A percentile compares a stretch with the other conserved stretches of the same genome.
These are phyloP conservation scores for Mucor indicus DNA, from an alignment of 371 early-diverging fungal species.

Conservation along the genomic window DNA sequence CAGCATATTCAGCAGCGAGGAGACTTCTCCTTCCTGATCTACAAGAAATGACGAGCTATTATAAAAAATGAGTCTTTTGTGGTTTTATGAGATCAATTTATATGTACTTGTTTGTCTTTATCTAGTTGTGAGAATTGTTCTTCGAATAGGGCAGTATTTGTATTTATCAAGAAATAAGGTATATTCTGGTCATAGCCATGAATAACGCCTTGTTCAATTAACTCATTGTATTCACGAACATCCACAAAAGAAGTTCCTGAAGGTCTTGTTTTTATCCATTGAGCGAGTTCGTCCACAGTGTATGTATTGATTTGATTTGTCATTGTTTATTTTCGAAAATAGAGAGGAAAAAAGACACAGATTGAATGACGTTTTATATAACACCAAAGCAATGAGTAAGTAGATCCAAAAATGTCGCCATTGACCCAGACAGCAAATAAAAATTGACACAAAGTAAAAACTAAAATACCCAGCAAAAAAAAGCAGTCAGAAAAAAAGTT, in stretches of 20 bases:
- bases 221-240: constrained; percentile 29
- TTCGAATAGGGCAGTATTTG: constrained; percentile 13
- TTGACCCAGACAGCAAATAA: too few relatives aligned
- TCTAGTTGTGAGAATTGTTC: constrained; percentile 19
- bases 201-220: constrained; percentile 24
- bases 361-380: neutral
- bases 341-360: neutral
- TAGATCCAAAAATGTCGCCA: too few relatives aligned
- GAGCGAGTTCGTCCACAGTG: constrained; percentile 5
- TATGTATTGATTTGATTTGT: neutral
- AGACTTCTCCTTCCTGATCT: constrained; percentile 25
- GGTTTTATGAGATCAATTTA: neutral
- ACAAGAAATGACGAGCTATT: constrained; percentile 16
- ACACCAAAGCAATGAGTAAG: neutral
- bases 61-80: neutral
- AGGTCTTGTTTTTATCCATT: constrained; percentile 2
- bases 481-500: too few relatives aligned
- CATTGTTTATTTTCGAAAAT: neutral
- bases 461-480: too few relatives aligned
- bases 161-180: constrained; percentile 23
- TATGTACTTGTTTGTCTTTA: constrained; percentile 16
- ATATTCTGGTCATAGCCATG: constrained; percentile 26
- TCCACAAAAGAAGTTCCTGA: constrained; percentile 17
- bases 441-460: too few relatives aligned
- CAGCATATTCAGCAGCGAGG: constrained; percentile 9